Evolutionary conservation across 2,329 filamentous ascomycete genomes (phyloP), one percentile per base, ranked within the genome.

Genomic region (Neofusicoccum ribis): DNA sequence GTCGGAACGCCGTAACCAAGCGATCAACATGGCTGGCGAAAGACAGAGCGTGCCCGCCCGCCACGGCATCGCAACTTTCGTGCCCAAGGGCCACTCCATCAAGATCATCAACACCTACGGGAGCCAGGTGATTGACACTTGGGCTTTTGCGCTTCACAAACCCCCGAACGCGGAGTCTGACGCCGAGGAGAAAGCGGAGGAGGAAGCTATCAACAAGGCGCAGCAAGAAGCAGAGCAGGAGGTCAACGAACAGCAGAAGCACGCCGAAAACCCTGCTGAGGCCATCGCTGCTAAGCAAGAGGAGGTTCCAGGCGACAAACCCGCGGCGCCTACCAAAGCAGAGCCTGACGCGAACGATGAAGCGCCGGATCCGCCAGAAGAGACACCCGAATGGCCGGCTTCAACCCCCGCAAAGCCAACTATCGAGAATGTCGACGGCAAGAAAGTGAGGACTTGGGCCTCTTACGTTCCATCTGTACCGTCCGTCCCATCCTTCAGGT

Each of bases 61-160:
- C 60, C 81, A 83, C 74, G 81, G 81, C 67, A 80, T 80, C 7
- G 82, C 82, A 11, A 83, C 82, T 1, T 83, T 82, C 65, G 81
- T 84, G 65, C 81, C 82, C 4, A 75, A 78, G 23, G 81, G 81
- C 20, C 75, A 80, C 64, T 78, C 76, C 2, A 82, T 84, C 72
- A 83, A 83, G 70, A 80, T 84, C 47, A 77, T 83, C 65, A 83
- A 83, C 65, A 82, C 80, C 0, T 82, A 81, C 66, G 82, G 81
- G n/a, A 79, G 78, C 51, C 82, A 84, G 71, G 79, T 82, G 9
- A 76, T 83, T 27, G 81, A 81, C 65, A 81, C 79, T 27, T 84
- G 82, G 82, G 82, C 80, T 0, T 83, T 84, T 68, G 79, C 79
- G 1, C 68, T 84, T 39, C 77, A 77, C 9, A 73, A 77, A n/a